These are phyloP conservation scores for Globisporangium radiosum DNA, from an alignment of 352 stramenopile genomes.

Conservation along the genomic window DNA sequence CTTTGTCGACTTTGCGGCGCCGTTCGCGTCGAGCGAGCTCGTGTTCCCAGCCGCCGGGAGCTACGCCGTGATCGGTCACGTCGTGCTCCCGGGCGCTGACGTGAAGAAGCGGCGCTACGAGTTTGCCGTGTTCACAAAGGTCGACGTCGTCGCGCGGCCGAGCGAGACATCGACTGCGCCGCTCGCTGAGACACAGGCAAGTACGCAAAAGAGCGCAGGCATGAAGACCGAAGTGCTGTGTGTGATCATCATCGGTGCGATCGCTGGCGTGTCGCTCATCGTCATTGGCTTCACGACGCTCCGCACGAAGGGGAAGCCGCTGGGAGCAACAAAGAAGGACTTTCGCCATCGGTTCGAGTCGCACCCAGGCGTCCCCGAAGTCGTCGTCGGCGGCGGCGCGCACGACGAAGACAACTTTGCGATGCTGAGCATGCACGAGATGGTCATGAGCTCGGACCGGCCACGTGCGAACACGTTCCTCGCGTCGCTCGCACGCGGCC, in stretches of 20 bases:
- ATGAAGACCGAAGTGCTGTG: conserved; percentile 59
- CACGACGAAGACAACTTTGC: conserved; percentile 65
- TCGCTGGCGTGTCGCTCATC: conserved; percentile 54
- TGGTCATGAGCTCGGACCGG: conserved; percentile 37
- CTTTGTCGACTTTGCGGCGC: conserved; percentile 39
- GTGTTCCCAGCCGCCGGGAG: conserved; percentile 36
- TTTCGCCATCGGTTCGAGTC: conserved; percentile 4
- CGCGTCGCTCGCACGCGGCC: conserved; percentile 21
- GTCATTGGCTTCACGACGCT: conserved; percentile 62
- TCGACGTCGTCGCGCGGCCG: conserved; percentile 23
- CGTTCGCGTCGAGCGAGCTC: conserved; percentile 52
- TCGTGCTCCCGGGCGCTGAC: conserved; percentile 46
- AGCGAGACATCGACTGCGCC: conserved; percentile 23
- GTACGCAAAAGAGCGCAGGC: conserved; percentile 10
- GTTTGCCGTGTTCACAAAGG: conserved; percentile 55
- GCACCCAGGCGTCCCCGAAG: conserved; percentile 18
- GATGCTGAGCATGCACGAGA: conserved; percentile 73
- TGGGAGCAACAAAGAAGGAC: conserved; percentile 13
- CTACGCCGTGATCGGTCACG: conserved; percentile 53
- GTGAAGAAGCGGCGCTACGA: conserved; percentile 44
- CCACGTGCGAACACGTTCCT: conserved; percentile 41
- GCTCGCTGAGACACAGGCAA: conserved; percentile 7
- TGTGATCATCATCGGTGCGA: conserved; percentile 63
- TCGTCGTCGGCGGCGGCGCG: conserved; percentile 20
- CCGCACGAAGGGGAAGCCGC: conserved; percentile 28